These are phyloP conservation scores for Nigrospora osmanthi DNA, from an alignment of 2,329 filamentous ascomycete genomes.

Conservation along the genomic window DNA sequence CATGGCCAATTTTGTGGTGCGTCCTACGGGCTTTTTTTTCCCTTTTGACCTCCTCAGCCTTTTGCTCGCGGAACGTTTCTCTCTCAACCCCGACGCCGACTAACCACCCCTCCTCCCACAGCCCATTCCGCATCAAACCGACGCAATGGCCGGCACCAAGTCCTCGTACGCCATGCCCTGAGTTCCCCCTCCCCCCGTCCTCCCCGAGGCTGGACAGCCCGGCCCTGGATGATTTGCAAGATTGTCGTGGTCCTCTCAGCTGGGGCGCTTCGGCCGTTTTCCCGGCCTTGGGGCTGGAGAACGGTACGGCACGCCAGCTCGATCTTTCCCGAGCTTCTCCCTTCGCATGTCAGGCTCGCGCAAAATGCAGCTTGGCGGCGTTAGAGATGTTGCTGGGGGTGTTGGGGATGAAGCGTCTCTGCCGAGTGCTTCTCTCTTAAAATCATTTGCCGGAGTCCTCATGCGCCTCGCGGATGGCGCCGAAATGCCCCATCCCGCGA, in stretches of 20 bases:
- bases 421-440: constrained; percentile 60
- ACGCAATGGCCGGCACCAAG: constrained; percentile 26
- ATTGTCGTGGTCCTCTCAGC: constrained; percentile 82
- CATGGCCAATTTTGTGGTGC: neutral
- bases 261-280: constrained; percentile 42
- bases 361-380: constrained; percentile 36
- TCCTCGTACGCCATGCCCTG: constrained; percentile 38
- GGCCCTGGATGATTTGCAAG: constrained; percentile 49
- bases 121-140: constrained; percentile 13
- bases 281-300: constrained; percentile 23
- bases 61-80: neutral
- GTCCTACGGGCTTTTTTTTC: constrained; percentile 1
- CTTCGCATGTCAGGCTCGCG: constrained; percentile 39
- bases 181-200: constrained; percentile 28
- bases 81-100: constrained; percentile 2
- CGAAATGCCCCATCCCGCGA: constrained; percentile 15
- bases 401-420: constrained; percentile 65
- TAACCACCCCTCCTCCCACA: constrained; percentile 4
- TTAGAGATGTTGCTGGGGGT: constrained; percentile 59
- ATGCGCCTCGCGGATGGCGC: constrained; percentile 10
- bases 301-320: constrained; percentile 53
- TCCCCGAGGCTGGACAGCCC: constrained; percentile 29
- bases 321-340: constrained; percentile 62
- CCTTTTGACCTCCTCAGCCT: neutral
- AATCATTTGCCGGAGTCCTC: constrained; percentile 56